Base-by-base conservation (phyloP, 352 stramenopile genomes). In the Phytophthora ohioensis region DNA sequence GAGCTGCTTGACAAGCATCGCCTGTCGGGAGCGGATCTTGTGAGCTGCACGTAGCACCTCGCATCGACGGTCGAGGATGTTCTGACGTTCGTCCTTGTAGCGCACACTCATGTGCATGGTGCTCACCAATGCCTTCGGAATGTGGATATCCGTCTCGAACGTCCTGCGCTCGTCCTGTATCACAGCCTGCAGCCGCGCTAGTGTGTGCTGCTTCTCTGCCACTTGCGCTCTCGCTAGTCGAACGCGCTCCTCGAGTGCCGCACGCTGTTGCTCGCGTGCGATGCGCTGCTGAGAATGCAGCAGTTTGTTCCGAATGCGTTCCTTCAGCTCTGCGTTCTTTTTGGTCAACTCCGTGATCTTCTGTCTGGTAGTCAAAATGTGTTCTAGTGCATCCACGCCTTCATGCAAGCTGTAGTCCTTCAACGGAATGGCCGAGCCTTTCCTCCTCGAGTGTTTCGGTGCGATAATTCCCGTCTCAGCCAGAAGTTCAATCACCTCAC, bases 31-130 rank as follows among this genome's bases (percentile, higher is more conserved):
- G 2, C 88, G 87, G 55, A 96, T 94, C 75, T 92, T 94, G 67
- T 94, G 87, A 15, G 88, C 88, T 1, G 87, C 83, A 2, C 85
- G 87, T 42, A 96, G 53, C 7, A 95, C 86, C 49, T 94, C 88
- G 42, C 79, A 91, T 11, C 88, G 84, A 27, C 87, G 79, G 42
- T 94, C 82, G 0, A 94, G 69, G 47, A 96, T 93, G 36, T 81
- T 86, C 41, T 92, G 77, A 52, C 90, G 90, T 57, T 94, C 85
- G 57, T 92, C 84, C 72, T 94, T 93, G 72, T 90, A 94, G n/a
- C 81, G 80, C 65, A 91, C 80, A 59, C 80, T 88, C 87, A 94
- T 93, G 46, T 91, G 83, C 85, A 93, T 91, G 41, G 81, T 93
- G 46, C 75, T 87, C 17, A 93, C 43, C 31, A 94, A 71, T 21